Base-by-base conservation (phyloP, 768 basidiomycete species). In the Tephrocybe sp. region DNA sequence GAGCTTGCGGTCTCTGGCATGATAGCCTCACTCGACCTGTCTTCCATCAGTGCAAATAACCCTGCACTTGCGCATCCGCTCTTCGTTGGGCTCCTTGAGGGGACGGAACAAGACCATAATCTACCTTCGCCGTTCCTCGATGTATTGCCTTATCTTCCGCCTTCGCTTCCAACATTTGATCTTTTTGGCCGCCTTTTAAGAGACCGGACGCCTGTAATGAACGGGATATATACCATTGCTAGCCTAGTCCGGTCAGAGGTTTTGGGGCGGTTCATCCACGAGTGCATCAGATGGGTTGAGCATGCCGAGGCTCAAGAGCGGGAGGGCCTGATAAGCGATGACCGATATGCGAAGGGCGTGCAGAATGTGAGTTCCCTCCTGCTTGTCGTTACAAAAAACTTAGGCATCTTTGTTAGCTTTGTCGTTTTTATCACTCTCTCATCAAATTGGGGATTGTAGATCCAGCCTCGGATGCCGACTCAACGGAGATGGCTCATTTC, bases 401-500 rank as follows among this genome's bases (percentile, higher is more conserved):
- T 10, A 56, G 19, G 51, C 10, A n/a, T n/a, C n/a, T 19, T 0
- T 31, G 5, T 8, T 19, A 89, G 87, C 73, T 90, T 30, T 90
- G 86, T 65, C 83, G 89, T 10, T 91, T 91, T 65, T 91, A 84
- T 63, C 69, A 70, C 52, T 84, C 87, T 0, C 73, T 92, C 42
- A 77, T 89, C 69, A 86, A 84, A 62, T 72, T 80, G 7, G 68
- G 68, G 43, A 78, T 90, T 60, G 76, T 89, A 49, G 85, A 88
- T 59, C 74, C 80, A 2, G 62, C 68, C 6, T 73, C 72, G n/a
- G 87, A 89, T 49, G 75, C 76, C 7, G 87, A 92, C 61, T 79
- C 83, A 0, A 77, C 85, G 5, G 89, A 89, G 69, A 89, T 92
- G 78, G 76, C 78, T 5, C 85, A 89, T 62, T 92, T 92, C 59